A percentile compares a stretch with the other conserved stretches of the same genome.
Evolutionary conservation across 768 basidiomycete genomes (phyloP).

Genomic region (Boletus sp.): DNA sequence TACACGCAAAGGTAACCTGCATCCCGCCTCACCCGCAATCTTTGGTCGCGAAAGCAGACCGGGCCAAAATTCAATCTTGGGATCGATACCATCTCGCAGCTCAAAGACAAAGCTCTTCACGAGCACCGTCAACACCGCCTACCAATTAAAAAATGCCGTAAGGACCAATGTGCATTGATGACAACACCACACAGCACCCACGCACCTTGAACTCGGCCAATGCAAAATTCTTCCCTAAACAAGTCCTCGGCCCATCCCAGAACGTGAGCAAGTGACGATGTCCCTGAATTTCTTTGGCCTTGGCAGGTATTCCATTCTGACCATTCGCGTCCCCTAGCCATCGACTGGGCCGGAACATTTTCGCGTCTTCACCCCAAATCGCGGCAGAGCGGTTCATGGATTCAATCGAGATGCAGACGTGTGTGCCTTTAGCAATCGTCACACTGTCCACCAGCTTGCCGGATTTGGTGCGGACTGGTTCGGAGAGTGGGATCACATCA

Average conservation of each 20-base stretch:
- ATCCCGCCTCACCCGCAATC: background rate
- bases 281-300: conserved; percentile 42
- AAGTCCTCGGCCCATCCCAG: conserved; percentile 46
- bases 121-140: background rate
- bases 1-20: background rate
- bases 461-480: conserved; percentile 39
- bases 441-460: conserved; percentile 40
- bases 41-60: background rate
- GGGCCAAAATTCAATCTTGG: background rate
- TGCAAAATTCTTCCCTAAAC: conserved; percentile 49
- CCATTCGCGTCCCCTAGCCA: conserved; percentile 43
- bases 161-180: no score
- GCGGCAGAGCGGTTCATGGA: conserved; percentile 48
- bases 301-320: conserved; percentile 18
- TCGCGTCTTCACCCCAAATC: conserved; percentile 60
- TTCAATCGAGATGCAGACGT: conserved; percentile 41
- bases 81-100: background rate
- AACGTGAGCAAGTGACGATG: conserved; percentile 54
- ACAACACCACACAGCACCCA: background rate
- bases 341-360: conserved; percentile 57
- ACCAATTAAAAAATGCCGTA: background rate
- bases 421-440: conserved; percentile 45
- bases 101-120: background rate
- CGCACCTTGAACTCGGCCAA: conserved; percentile 34
- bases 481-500: conserved; percentile 32